A percentile compares a stretch with the other conserved stretches of the same genome.
phyloP scores from a whole-genome alignment of 768 basidiomycete genomes.

The Thelephora aurantiotincta region DNA sequence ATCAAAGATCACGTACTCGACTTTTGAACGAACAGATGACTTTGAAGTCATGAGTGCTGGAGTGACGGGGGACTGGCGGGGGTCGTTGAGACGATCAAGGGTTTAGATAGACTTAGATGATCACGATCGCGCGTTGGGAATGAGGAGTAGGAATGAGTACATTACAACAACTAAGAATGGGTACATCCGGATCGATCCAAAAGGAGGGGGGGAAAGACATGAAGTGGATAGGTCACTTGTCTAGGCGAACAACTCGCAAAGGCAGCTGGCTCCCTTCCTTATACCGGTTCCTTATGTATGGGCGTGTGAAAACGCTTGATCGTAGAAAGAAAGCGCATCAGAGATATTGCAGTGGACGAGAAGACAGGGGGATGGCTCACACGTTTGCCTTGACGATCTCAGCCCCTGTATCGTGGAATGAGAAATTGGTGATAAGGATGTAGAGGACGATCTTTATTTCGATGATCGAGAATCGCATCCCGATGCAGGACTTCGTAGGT shows the following conservation, averaged over 20 bases:
- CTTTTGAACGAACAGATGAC: constrained; percentile 1
- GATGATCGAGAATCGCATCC: constrained; percentile 69
- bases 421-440: constrained; percentile 53
- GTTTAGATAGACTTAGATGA: no score
- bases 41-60: no score
- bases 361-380: constrained; percentile 13
- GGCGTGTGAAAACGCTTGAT: constrained; percentile 12
- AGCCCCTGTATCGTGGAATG: constrained; percentile 61
- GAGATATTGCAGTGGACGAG: background rate
- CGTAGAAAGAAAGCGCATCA: background rate
- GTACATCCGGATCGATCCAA: no score
- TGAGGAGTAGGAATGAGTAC: no score
- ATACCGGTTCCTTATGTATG: constrained; percentile 16
- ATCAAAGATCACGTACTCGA: constrained; percentile 22
- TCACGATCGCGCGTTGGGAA: no score
- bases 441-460: constrained; percentile 73
- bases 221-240: background rate
- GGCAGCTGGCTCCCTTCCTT: constrained; percentile 17
- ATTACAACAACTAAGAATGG: no score
- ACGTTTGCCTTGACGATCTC: constrained; percentile 71
- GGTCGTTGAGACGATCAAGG: no score
- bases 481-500: constrained; percentile 57
- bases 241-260: constrained; percentile 3
- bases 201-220: no score
- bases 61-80: no score